phyloP scores from a whole-genome alignment of 163 green algal species.

The Prototheca wickerhamii region DNA sequence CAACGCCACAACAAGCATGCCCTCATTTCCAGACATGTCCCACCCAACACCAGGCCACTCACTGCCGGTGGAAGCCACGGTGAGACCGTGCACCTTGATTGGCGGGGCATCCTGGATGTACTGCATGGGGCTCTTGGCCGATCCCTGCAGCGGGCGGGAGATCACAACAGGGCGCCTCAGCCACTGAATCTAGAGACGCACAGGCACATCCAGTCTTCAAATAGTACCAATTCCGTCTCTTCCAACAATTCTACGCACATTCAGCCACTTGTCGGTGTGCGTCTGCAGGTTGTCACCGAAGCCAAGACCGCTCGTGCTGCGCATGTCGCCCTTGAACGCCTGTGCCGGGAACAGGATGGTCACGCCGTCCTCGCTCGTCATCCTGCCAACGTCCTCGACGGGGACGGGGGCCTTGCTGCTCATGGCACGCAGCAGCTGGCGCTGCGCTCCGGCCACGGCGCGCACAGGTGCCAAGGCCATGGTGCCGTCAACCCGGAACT shows the following conservation, averaged over 20 bases:
- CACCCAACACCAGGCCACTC: slow-evolving; percentile 19
- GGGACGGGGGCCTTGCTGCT: too few species aligned
- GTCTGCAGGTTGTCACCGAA: slow-evolving; percentile 61
- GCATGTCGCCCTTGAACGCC: slow-evolving; percentile 63
- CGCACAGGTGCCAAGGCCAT: too few species aligned
- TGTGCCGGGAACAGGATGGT: slow-evolving; percentile 10
- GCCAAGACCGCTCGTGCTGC: slow-evolving; percentile 62
- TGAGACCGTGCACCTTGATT: slow-evolving; percentile 68
- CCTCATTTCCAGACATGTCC: background rate
- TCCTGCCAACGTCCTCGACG: background rate
- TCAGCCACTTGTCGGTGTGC: slow-evolving; percentile 81
- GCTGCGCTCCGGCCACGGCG: too few species aligned
- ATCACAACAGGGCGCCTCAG: background rate
- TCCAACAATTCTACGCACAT: slow-evolving; percentile 29
- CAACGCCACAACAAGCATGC: background rate
- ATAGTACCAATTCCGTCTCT: slow-evolving; percentile 1
- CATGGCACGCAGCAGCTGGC: too few species aligned
- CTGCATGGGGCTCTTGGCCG: slow-evolving; percentile 65
- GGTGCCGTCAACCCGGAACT: too few species aligned
- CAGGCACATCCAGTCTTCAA: background rate
- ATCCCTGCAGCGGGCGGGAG: slow-evolving; percentile 22
- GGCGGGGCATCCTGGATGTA: slow-evolving; percentile 63
- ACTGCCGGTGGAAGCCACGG: slow-evolving; percentile 74
- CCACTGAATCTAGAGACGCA: background rate
- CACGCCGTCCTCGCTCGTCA: background rate